A percentile compares a stretch with the other conserved stretches of the same genome.
Evolutionary conservation across 1,284 basidiomycete species (phyloP).

Genomic region (Puccinia sorghi): DNA sequence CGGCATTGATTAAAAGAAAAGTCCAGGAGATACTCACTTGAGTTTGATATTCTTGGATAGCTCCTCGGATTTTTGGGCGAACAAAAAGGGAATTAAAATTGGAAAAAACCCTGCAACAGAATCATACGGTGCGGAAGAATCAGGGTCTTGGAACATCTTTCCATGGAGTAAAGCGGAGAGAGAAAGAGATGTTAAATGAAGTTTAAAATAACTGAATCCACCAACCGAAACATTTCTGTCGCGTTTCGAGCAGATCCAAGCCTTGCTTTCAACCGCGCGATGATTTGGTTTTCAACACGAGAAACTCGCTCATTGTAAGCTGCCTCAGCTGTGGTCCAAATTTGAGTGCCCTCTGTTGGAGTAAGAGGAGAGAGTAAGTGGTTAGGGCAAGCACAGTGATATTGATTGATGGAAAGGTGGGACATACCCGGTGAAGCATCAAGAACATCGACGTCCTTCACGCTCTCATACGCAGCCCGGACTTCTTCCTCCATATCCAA

Average conservation of each 20-base stretch:
- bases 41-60: constrained; percentile 72
- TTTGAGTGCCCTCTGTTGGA: constrained; percentile 84
- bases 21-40: constrained; percentile 58
- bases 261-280: constrained; percentile 83
- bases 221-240: constrained; percentile 83
- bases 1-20: background rate
- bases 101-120: constrained; percentile 75
- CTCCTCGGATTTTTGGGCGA: constrained; percentile 77
- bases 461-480: constrained; percentile 86
- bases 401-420: background rate
- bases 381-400: background rate
- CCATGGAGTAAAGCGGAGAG: background rate
- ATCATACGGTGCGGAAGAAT: background rate
- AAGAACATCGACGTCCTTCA: constrained; percentile 93
- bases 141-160: background rate
- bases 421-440: constrained; percentile 79
- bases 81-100: constrained; percentile 98
- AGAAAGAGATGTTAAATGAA: background rate
- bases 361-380: background rate
- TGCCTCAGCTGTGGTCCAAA: constrained; percentile 94
- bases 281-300: constrained; percentile 97
- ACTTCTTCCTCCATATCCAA: constrained; percentile 92
- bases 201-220: background rate
- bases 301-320: constrained; percentile 97
- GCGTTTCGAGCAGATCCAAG: constrained; percentile 95